Conservation (phyloP, 1,284 basidiomycete genomes). For the Marasmius fiardii region DNA sequence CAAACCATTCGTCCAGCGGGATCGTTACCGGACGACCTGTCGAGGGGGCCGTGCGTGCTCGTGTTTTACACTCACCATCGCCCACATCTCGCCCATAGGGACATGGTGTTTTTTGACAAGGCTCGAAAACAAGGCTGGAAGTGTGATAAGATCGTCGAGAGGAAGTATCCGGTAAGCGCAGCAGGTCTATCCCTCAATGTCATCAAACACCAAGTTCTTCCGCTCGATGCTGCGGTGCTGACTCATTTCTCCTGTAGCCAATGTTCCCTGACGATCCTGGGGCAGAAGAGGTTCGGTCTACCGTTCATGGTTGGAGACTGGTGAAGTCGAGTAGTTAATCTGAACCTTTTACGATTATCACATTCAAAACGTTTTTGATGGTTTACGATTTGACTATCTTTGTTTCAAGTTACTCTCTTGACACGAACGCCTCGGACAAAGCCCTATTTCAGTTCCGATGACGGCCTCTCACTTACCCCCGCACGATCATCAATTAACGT, state of each 20-base stretch:
- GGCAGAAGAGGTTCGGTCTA: slow-evolving; percentile 67
- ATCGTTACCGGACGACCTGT: slow-evolving; percentile 4
- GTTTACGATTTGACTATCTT: no score
- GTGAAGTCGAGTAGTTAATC: slow-evolving; percentile 22
- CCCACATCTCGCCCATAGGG: slow-evolving; percentile 80
- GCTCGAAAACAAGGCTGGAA: slow-evolving; percentile 71
- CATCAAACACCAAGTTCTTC: no score
- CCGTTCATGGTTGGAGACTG: slow-evolving; percentile 77
- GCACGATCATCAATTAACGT: no score
- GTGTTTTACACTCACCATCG: slow-evolving; percentile 95
- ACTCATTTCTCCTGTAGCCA: slow-evolving; percentile 39
- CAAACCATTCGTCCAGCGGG: slow-evolving; percentile 19
- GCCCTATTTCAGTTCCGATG: no score
- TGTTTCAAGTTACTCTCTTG: no score
- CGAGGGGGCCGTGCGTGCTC: slow-evolving; percentile 56
- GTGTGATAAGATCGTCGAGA: slow-evolving; percentile 71
- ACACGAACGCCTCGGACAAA: no score
- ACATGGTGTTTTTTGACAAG: slow-evolving; percentile 81
- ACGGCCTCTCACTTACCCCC: no score
- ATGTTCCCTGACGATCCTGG: slow-evolving; percentile 90
- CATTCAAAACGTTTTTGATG: no score
- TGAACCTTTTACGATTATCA: no score
- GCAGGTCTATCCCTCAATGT: not conserved
- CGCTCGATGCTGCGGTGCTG: no score
- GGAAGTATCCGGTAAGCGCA: slow-evolving; percentile 60